These are phyloP conservation scores for Dictyostelium capitatum DNA, from an alignment of 78 protist species.

Conservation along the genomic window DNA sequence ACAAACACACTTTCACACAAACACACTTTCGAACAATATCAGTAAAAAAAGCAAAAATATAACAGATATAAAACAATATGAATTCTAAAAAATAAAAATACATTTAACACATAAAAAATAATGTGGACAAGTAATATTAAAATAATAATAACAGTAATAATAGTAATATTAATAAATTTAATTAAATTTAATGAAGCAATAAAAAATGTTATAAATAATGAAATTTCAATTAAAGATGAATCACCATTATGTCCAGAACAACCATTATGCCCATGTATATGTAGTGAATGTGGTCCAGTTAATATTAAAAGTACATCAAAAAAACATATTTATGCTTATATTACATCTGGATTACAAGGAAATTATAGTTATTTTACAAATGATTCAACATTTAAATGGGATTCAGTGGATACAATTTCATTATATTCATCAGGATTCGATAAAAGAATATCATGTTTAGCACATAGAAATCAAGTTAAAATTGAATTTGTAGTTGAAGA, in stretches of 20 bases:
- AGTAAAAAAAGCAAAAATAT: too few species aligned
- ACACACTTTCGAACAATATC: too few species aligned
- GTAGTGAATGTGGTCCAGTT: background rate
- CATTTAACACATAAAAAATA: too few species aligned
- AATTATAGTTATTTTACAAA: background rate
- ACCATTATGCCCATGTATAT: background rate
- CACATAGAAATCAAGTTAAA: background rate
- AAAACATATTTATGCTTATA: background rate
- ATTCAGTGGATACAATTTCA: background rate
- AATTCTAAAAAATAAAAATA: too few species aligned
- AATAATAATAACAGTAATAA: too few species aligned
- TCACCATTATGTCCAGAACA: background rate
- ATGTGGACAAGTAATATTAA: too few species aligned
- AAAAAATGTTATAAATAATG: background rate
- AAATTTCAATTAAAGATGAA: background rate
- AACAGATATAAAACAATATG: too few species aligned
- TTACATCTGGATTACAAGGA: background rate
- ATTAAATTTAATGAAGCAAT: too few species aligned
- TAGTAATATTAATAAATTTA: too few species aligned
- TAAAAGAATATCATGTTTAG: background rate
- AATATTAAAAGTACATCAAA: background rate
- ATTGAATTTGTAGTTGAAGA: background rate
- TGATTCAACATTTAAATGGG: background rate
- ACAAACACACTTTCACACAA: too few species aligned
- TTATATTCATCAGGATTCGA: background rate